A percentile compares a stretch with the other conserved stretches of the same genome.
Evolutionary conservation across 176 grass and related monocot genomes (phyloP).

Genomic region (Triticum aestivum): DNA sequence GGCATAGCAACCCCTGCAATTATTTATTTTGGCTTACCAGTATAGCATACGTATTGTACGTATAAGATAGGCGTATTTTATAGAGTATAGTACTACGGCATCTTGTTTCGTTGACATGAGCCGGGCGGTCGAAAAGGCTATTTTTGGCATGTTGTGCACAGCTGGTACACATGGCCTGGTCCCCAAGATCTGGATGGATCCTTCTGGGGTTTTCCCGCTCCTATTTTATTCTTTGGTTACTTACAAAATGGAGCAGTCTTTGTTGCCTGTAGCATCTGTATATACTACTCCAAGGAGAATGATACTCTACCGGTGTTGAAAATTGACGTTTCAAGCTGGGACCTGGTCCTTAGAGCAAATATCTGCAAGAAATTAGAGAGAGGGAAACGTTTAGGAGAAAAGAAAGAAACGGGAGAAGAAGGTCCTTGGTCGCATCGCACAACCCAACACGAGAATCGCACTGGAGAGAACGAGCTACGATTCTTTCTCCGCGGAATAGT

Average conservation of each 20-base stretch:
- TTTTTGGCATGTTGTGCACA: conserved; percentile 6
- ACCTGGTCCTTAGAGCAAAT: not conserved
- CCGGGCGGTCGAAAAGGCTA: conserved; percentile 13
- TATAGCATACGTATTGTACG: too few relatives aligned
- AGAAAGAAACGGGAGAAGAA: not conserved
- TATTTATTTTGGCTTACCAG: too few relatives aligned
- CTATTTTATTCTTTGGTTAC: not conserved
- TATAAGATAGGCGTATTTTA: too few relatives aligned
- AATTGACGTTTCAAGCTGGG: not conserved
- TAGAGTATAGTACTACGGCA: not conserved
- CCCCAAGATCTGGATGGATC: not conserved
- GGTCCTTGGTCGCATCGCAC: not conserved
- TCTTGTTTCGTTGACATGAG: conserved; percentile 8
- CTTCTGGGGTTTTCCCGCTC: not conserved
- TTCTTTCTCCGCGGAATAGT: too few relatives aligned
- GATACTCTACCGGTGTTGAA: not conserved
- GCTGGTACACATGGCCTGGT: not conserved
- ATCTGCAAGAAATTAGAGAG: not conserved
- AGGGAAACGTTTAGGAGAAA: too few relatives aligned
- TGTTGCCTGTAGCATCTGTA: not conserved
- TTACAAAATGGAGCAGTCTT: not conserved
- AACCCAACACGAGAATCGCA: not conserved
- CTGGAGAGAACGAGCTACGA: too few relatives aligned
- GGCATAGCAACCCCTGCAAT: too few relatives aligned
- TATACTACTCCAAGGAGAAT: not conserved